A percentile compares a stretch with the other conserved stretches of the same genome.
Conservation (phyloP, 2,329 filamentous ascomycete species). For the Fusarium sp. region DNA sequence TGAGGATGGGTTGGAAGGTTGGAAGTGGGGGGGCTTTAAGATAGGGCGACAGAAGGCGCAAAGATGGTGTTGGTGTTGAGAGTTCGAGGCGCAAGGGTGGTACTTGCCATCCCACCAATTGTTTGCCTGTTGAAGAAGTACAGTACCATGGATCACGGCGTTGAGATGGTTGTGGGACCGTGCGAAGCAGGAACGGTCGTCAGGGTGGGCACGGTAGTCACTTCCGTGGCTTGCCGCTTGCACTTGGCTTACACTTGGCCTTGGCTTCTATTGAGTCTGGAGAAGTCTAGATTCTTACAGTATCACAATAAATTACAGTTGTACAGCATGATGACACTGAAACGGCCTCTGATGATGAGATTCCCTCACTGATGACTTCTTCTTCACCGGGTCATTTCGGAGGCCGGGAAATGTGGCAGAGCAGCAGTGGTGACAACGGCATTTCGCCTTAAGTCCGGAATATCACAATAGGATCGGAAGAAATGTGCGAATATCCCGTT, state of each 20-base stretch:
- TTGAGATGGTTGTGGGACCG: conserved; percentile 30
- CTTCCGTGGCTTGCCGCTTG: conserved; percentile 27
- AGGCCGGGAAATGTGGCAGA: conserved; percentile 20
- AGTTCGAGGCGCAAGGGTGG: conserved; percentile 17
- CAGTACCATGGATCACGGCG: conserved; percentile 11
- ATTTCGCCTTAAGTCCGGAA: conserved; percentile 28
- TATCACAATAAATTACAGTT: not conserved
- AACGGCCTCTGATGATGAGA: not conserved
- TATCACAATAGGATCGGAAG: not conserved
- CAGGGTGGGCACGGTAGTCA: conserved; percentile 31
- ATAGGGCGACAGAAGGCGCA: conserved; percentile 22
- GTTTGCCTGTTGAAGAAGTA: not conserved
- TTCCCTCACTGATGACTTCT: not conserved
- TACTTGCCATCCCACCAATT: conserved; percentile 4
- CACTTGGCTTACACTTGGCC: not conserved
- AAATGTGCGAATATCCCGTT: conserved; percentile 14
- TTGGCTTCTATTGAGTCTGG: not conserved
- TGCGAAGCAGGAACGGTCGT: conserved; percentile 34
- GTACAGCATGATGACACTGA: not conserved
- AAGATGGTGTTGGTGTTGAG: conserved; percentile 37
- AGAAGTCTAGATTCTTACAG: not conserved
- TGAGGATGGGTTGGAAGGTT: conserved; percentile 26
- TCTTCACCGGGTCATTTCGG: conserved; percentile 25
- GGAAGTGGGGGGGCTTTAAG: conserved; percentile 32
- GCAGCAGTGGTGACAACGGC: conserved; percentile 14